Conservation (phyloP, 2,329 filamentous ascomycete genomes). For the Fusarium coicis region DNA sequence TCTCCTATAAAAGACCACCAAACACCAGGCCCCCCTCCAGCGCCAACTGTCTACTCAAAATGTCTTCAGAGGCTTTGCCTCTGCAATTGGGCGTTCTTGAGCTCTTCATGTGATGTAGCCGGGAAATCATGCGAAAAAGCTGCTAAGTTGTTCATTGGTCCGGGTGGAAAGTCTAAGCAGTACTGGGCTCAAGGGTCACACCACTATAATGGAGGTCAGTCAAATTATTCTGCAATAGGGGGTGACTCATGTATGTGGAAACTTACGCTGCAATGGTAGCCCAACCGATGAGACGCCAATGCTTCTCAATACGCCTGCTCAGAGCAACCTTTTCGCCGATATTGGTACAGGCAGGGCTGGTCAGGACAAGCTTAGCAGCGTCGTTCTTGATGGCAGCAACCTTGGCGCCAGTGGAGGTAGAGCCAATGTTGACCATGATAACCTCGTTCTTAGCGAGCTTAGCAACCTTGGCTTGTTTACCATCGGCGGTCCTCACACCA, state of each 20-base stretch:
- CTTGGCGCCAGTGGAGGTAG: slow-evolving; percentile 96
- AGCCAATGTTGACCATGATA: slow-evolving; percentile 99
- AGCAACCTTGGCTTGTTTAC: slow-evolving; percentile 99
- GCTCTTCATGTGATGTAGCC: slow-evolving; percentile 32
- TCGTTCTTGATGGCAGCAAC: slow-evolving; percentile 97
- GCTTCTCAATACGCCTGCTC: slow-evolving; percentile 97
- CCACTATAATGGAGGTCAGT: slow-evolving; percentile 53
- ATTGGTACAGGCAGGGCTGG: slow-evolving; percentile 94
- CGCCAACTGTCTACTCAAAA: slow-evolving; percentile 45
- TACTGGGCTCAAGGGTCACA: slow-evolving; percentile 65
- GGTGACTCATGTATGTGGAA: not conserved
- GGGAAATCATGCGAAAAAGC: slow-evolving; percentile 39
- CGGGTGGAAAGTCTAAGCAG: slow-evolving; percentile 49
- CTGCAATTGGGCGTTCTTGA: slow-evolving; percentile 34
- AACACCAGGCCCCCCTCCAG: slow-evolving; percentile 43
- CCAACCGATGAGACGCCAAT: slow-evolving; percentile 96
- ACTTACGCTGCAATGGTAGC: slow-evolving; percentile 79
- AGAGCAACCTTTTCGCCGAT: slow-evolving; percentile 98
- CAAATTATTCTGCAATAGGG: not conserved
- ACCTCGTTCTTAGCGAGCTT: slow-evolving; percentile 99
- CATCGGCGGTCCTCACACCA: slow-evolving; percentile 96
- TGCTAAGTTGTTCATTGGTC: slow-evolving; percentile 30
- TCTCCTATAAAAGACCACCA: slow-evolving; percentile 35
- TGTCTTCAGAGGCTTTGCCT: slow-evolving; percentile 34
- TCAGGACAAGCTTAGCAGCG: slow-evolving; percentile 93